Conservation (phyloP, 805 yeast genomes). For the Candida boleticola region DNA sequence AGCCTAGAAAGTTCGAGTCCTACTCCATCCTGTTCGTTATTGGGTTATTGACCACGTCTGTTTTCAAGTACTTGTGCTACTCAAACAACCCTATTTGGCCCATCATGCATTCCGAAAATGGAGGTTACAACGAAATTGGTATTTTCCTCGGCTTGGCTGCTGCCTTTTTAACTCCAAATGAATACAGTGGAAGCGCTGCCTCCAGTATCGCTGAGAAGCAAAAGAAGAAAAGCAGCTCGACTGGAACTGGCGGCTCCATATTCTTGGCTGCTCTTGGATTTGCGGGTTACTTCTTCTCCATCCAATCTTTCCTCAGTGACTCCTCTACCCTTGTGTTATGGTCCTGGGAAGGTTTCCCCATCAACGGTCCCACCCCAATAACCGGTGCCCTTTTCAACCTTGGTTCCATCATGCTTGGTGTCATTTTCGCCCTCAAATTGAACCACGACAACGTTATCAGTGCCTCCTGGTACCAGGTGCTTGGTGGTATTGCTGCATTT, state of each 20-base stretch:
- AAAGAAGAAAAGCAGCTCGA: constrained; percentile 11
- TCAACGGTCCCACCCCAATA: constrained; percentile 82
- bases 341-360: constrained; percentile 96
- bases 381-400: constrained; percentile 77
- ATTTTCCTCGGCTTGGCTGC: constrained; percentile 59
- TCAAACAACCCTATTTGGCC: constrained; percentile 98
- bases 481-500: constrained; percentile 50
- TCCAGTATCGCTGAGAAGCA: constrained; percentile 10
- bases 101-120: constrained; percentile 77
- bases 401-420: constrained; percentile 56
- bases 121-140: constrained; percentile 81
- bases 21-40: constrained; percentile 58
- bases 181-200: constrained; percentile 10
- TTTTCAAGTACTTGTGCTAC: constrained; percentile 70
- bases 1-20: constrained; percentile 35
- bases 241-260: constrained; percentile 40
- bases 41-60: constrained; percentile 73
- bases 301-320: constrained; percentile 76
- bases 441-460: constrained; percentile 22
- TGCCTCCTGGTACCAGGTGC: constrained; percentile 29
- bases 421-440: constrained; percentile 21
- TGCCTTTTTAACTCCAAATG: constrained; percentile 58
- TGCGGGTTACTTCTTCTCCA: constrained; percentile 70
- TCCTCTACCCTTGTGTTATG: constrained; percentile 84
- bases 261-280: constrained; percentile 63